Percentiles rank a stretch among this genome's conserved stretches.
Evolutionary conservation across 2,329 filamentous ascomycete species (phyloP).

Genomic region (Blumeriella jaapii): DNA sequence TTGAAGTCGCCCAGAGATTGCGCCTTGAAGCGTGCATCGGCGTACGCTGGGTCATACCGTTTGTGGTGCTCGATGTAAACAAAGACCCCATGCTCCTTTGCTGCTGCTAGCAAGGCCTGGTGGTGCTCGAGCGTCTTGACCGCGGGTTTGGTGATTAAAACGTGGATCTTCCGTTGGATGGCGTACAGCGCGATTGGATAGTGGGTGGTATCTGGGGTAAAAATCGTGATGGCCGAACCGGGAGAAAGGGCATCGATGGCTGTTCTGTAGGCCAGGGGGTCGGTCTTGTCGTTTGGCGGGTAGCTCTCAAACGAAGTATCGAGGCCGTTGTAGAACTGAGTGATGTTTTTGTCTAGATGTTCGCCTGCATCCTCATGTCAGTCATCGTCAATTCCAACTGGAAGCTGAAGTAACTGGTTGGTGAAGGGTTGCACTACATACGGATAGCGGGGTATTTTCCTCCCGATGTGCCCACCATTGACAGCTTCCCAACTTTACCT

Average conservation of each 20-base stretch:
- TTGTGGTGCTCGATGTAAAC: constrained; percentile 97
- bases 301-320: constrained; percentile 80
- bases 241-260: constrained; percentile 75
- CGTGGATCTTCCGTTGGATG: constrained; percentile 77
- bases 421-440: constrained; percentile 31
- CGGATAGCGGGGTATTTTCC: constrained; percentile 86
- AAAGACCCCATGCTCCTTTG: constrained; percentile 66
- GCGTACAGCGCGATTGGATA: constrained; percentile 88
- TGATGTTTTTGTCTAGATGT: constrained; percentile 81
- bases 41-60: constrained; percentile 86
- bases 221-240: constrained; percentile 88
- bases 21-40: constrained; percentile 71
- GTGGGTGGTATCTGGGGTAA: constrained; percentile 88
- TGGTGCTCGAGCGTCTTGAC: constrained; percentile 78
- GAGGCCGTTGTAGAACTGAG: constrained; percentile 74
- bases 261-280: constrained; percentile 75
- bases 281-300: constrained; percentile 59
- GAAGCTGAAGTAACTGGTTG: neutral
- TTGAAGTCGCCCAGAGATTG: constrained; percentile 82
- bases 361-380: constrained; percentile 40
- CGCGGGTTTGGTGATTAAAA: constrained; percentile 88
- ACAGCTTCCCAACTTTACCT: constrained; percentile 75
- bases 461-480: constrained; percentile 85
- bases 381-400: neutral
- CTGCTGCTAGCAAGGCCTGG: constrained; percentile 59